These are phyloP conservation scores for Paramecium octaurelia DNA, from an alignment of 73 alveolate species.

Conservation along the genomic window DNA sequence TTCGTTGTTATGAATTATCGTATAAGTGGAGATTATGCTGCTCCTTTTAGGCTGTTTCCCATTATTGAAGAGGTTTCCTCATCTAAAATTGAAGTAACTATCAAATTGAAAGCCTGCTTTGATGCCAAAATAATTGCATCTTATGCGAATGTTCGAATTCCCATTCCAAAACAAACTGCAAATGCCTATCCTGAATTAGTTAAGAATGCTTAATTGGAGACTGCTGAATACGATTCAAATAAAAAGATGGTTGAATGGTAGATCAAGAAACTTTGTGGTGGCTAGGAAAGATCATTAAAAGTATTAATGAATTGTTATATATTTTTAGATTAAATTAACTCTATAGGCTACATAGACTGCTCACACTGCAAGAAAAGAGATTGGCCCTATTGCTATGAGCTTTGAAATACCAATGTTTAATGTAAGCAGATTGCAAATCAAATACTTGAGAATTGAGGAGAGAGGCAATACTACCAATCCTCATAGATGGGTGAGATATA, in stretches of 20 bases:
- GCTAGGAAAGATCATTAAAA: slow-evolving; percentile 78
- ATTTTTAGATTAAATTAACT: slow-evolving; percentile 42
- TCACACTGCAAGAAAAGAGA: slow-evolving; percentile 77
- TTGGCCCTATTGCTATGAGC: slow-evolving; percentile 96
- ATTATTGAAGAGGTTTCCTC: slow-evolving; percentile 75
- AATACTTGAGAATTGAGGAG: slow-evolving; percentile 56
- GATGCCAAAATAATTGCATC: slow-evolving; percentile 78
- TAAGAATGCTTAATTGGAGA: slow-evolving; percentile 62
- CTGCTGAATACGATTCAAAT: slow-evolving; percentile 81
- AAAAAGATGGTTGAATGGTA: slow-evolving; percentile 88
- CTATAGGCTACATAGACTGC: slow-evolving; percentile 40
- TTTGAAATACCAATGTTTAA: slow-evolving; percentile 99
- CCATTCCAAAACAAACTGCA: slow-evolving; percentile 82
- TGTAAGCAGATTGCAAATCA: slow-evolving; percentile 92
- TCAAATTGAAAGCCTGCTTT: slow-evolving; percentile 85
- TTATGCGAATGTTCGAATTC: slow-evolving; percentile 72
- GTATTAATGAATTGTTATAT: neutral
- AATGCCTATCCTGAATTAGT: slow-evolving; percentile 74
- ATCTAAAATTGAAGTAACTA: slow-evolving; percentile 85
- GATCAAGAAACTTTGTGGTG: slow-evolving; percentile 93
- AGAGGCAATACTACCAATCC: slow-evolving; percentile 61
- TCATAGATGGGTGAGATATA: slow-evolving; percentile 62
- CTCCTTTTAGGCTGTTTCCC: slow-evolving; percentile 95
- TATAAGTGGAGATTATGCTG: slow-evolving; percentile 93
- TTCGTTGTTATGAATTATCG: slow-evolving; percentile 98